These are phyloP conservation scores for Esteya vermicola DNA, from an alignment of 2,329 filamentous ascomycete species.

Conservation along the genomic window DNA sequence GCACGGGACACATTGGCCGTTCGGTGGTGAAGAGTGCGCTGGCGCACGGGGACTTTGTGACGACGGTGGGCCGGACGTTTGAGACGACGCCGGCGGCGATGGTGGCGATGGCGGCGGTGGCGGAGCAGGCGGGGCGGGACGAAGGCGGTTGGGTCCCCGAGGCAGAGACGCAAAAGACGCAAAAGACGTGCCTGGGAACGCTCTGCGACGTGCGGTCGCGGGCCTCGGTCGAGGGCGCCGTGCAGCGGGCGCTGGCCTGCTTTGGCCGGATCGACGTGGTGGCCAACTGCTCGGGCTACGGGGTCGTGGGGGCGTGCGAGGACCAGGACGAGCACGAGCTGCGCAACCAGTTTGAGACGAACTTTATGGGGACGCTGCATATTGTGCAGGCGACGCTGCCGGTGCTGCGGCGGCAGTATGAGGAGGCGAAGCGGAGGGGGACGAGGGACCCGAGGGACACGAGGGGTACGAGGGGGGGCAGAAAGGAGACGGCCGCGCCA, in stretches of 20 bases:
- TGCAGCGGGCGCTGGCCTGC: conserved; percentile 54
- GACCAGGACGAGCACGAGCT: conserved; percentile 94
- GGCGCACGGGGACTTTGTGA: conserved; percentile 67
- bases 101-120: conserved; percentile 43
- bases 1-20: conserved; percentile 92
- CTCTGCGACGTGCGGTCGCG: conserved; percentile 81
- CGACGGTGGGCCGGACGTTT: conserved; percentile 70
- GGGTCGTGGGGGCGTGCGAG: conserved; percentile 88
- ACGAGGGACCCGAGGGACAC: not conserved
- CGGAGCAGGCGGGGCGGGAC: conserved; percentile 49
- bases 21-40: conserved; percentile 76
- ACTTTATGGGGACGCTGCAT: conserved; percentile 90
- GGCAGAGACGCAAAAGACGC: not conserved
- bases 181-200: conserved; percentile 51
- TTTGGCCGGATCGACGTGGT: conserved; percentile 82
- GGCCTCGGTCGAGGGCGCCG: conserved; percentile 58
- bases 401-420: conserved; percentile 59
- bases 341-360: conserved; percentile 92
- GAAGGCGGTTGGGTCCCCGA: not conserved
- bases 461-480: not conserved
- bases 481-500: not conserved
- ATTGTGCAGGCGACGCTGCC: conserved; percentile 83
- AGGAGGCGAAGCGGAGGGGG: not conserved
- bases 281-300: conserved; percentile 88
- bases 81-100: conserved; percentile 64